Evolutionary conservation across 257 asterid genomes (phyloP), one percentile per base, ranked within the genome.

Genomic region (Scutellaria barbata): DNA sequence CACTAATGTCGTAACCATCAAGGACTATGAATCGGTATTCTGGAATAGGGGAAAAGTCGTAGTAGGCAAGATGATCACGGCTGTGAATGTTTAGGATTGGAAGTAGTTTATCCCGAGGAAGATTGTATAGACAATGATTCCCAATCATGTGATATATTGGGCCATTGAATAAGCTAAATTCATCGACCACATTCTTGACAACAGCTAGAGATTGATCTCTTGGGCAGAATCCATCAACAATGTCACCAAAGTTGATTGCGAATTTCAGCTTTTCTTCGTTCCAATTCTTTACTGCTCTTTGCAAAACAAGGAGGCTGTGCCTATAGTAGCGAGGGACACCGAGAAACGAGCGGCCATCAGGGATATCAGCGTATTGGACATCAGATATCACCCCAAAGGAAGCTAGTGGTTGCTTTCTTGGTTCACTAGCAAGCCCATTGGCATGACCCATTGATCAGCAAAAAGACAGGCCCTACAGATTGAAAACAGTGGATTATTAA

Each of bases 361-460:
- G 92, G 79, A 95, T 95, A 62, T 95, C 97, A 12, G 99, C 98
- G 56, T 87, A 95, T 57, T 95, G 99, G 73, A 95, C 95, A 77
- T 95, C 98, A 7, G 99, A 77, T 72, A 95, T 95, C 50, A 95
- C 91, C 5, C 99, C 99, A n/a, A 92, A 92, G 61, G 99, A 92
- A 62, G 89, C 72, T 61, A 92, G 90, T 46, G 98, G 99, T 57
- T 83, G 79, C 77, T 81, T 83, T 75, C 81, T 84, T 41, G 61
- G 78, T 54, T 75, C 75, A 53, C 48, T 61, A 16, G 78, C 67
- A 42, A 82, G 61, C 22, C 88, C 88, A 58, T 88, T 82, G 74
- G 77, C 77, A 74, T 80, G 79, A 17, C 85, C 90, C 96, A 94
- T 87, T 55, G 69, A 73, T 78, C 75, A 76, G 71, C 79, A 79